Percentiles rank a stretch among this genome's conserved stretches.
phyloP scores from a whole-genome alignment of 495 filamentous ascomycete species.

The Penicillium pancosmium region DNA sequence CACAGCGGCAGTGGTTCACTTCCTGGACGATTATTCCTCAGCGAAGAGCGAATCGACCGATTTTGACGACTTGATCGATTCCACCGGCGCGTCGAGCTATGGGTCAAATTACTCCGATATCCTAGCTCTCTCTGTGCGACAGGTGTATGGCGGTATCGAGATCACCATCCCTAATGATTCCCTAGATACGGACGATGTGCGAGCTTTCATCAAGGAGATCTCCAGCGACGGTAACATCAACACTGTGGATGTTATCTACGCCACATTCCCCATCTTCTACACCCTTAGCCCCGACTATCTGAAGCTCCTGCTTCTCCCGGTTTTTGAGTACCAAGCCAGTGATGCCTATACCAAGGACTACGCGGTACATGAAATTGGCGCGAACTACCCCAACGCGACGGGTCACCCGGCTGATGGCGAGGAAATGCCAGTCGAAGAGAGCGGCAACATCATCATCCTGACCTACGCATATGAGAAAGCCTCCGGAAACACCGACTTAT shows the following conservation, averaged over 20 bases:
- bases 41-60: conserved; percentile 33
- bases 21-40: conserved; percentile 43
- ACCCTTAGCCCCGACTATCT: conserved; percentile 44
- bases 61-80: conserved; percentile 34
- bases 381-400: conserved; percentile 46
- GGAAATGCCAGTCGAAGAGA: conserved; percentile 45
- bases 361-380: conserved; percentile 39
- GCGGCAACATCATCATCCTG: conserved; percentile 43
- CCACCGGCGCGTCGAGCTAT: conserved; percentile 22
- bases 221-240: conserved; percentile 53
- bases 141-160: conserved; percentile 47
- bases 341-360: conserved; percentile 38
- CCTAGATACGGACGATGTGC: conserved; percentile 37
- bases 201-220: conserved; percentile 53
- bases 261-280: conserved; percentile 45
- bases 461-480: conserved; percentile 40
- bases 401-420: conserved; percentile 38
- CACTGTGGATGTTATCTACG: conserved; percentile 50
- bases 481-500: conserved; percentile 34
- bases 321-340: conserved; percentile 41
- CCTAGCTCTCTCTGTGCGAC: conserved; percentile 42
- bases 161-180: conserved; percentile 43
- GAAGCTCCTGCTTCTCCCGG: conserved; percentile 41
- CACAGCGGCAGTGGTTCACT: conserved; percentile 34
- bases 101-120: conserved; percentile 48